These are phyloP conservation scores for Globisporangium middletonii DNA, from an alignment of 352 stramenopile species.

Conservation along the genomic window DNA sequence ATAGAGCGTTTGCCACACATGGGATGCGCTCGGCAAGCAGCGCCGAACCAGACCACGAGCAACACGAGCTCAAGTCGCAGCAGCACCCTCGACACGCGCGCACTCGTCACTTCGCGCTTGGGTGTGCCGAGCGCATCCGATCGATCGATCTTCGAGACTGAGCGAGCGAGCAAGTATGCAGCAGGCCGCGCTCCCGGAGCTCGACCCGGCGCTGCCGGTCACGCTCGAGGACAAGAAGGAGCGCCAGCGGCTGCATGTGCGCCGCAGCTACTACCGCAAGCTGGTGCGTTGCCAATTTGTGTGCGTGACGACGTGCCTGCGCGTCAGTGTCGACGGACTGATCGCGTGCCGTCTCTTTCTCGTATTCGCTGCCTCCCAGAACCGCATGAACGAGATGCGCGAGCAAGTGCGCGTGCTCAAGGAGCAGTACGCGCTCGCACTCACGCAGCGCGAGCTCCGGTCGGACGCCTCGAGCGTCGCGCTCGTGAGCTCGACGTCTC, in stretches of 20 bases:
- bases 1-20: too few relatives aligned
- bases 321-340: too few relatives aligned
- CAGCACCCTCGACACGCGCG: too few relatives aligned
- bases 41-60: too few relatives aligned
- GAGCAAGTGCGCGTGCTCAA: conserved; percentile 27
- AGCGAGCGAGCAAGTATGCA: not conserved
- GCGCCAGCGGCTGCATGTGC: conserved; percentile 55
- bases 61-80: too few relatives aligned
- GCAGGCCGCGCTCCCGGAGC: conserved; percentile 1
- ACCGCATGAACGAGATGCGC: conserved; percentile 28
- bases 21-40: too few relatives aligned
- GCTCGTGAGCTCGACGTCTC: not conserved
- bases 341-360: not conserved
- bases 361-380: conserved; percentile 10
- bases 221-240: conserved; percentile 40
- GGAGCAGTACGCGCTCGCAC: conserved; percentile 22
- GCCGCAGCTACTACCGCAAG: conserved; percentile 40
- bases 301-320: not conserved
- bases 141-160: too few relatives aligned
- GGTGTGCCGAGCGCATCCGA: too few relatives aligned
- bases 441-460: conserved; percentile 11
- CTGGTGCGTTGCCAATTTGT: conserved; percentile 12
- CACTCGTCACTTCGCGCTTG: too few relatives aligned
- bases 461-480: not conserved
- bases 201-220: conserved; percentile 9